A percentile compares a stretch with the other conserved stretches of the same genome.
Evolutionary conservation across 176 grass and related monocot species (phyloP).

Genomic region (Hsuehochloa calcarea): DNA sequence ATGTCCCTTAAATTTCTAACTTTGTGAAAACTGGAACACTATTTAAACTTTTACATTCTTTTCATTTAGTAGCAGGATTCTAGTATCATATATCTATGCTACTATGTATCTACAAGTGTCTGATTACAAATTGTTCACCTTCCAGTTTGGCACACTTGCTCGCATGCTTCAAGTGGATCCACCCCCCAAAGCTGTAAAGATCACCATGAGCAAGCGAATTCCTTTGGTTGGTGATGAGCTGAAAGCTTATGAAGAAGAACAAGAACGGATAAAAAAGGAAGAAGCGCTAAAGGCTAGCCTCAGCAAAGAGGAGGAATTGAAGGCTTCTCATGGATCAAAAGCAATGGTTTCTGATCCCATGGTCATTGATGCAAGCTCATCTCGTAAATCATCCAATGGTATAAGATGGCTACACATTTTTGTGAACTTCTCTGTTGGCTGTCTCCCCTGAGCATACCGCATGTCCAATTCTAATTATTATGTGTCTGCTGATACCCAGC

Average conservation of each 20-base stretch:
- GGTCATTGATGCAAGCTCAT: conserved; percentile 57
- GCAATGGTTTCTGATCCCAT: conserved; percentile 64
- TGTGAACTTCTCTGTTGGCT: background rate
- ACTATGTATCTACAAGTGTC: background rate
- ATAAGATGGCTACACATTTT: conserved; percentile 18
- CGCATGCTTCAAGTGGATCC: conserved; percentile 99
- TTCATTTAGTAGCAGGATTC: conserved; percentile 14
- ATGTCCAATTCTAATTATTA: conserved; percentile 11
- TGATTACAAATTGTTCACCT: conserved; percentile 16
- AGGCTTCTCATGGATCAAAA: conserved; percentile 63
- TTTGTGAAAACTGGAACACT: background rate
- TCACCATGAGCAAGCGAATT: conserved; percentile 84
- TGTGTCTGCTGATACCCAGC: background rate
- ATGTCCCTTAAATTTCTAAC: background rate
- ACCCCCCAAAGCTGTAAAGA: conserved; percentile 92
- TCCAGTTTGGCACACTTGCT: conserved; percentile 95
- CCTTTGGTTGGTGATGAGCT: conserved; percentile 90
- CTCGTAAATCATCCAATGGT: conserved; percentile 69
- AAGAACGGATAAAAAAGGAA: conserved; percentile 82
- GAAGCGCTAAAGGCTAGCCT: conserved; percentile 63
- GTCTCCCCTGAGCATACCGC: background rate
- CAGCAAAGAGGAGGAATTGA: conserved; percentile 74
- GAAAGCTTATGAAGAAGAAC: conserved; percentile 92
- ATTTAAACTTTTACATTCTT: background rate
- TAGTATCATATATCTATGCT: conserved; percentile 12